Evolutionary conservation across 257 asterid species (phyloP), one percentile per base, ranked within the genome.

Genomic region (Perilla frutescens): DNA sequence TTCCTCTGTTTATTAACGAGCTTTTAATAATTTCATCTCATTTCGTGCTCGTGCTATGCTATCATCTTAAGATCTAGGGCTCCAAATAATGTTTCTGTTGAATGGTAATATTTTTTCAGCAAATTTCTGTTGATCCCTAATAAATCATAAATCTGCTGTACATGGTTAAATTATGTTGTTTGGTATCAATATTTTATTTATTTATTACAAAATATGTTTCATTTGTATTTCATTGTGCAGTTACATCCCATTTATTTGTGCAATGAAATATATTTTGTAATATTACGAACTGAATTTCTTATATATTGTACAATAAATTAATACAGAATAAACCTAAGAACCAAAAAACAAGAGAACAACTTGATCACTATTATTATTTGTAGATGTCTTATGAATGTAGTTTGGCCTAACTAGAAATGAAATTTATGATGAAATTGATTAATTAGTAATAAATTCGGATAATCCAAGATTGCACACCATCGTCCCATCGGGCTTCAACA

Each of bases 401-500:
- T 53, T 53, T 49, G 62, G 87, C 47, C 47, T 41, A 8, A 8
- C 47, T 41, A 3, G 47, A 41, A 3, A 41, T 41, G 47, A 41
- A 82, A 20, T 77, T 63, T 9, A 77, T 1, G 80, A 62, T 9
- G 87, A 75, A 15, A 81, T 64, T 2, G 82, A 71, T 0, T 82
- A 70, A 0, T 77, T 37, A 5, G 66, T 55, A 14, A 75, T 15
- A 4, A 74, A 40, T 9, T 89, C 39, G 1, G 81, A 78, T 6
- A 84, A 67, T 0, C 89, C 89, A 7, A 87, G 73, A 72, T 86
- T 84, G 65, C 90, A 90, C n/a, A 74, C 88, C 93, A 87, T 79
- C 0, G 87, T 84, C 29, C 96, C 96, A 39, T 92, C 92, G 3
- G 91, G 96, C 65, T 82, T 84, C 68, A 88, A 87, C 34, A 92